phyloP scores from a whole-genome alignment of 140 eudicot genomes.

The Bidens hawaiensis region DNA sequence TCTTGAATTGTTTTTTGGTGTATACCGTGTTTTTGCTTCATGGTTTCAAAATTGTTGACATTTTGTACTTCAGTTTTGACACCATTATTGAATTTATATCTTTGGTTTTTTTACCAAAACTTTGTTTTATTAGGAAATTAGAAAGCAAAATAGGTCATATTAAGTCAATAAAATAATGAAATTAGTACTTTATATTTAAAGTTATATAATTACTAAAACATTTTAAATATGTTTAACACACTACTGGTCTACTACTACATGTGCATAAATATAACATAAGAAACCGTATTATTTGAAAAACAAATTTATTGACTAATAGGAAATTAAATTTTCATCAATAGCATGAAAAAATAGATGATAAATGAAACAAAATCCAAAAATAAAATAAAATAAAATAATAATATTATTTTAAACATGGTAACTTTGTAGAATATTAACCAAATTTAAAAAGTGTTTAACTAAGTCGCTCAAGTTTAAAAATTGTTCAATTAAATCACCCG shows the following conservation, averaged over 20 bases:
- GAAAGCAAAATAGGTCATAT: slow-evolving; percentile 4
- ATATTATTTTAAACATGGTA: too few relatives aligned
- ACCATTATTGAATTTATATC: slow-evolving; percentile 6
- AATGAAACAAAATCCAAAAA: too few relatives aligned
- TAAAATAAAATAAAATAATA: too few relatives aligned
- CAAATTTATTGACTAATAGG: too few relatives aligned
- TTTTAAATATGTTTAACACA: background rate
- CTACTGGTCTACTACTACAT: background rate
- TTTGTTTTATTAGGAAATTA: slow-evolving; percentile 1
- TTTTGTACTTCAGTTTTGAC: slow-evolving; percentile 25
- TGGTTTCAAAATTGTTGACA: slow-evolving; percentile 34
- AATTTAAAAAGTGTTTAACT: too few relatives aligned
- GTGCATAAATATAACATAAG: background rate
- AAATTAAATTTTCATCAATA: too few relatives aligned
- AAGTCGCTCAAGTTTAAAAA: too few relatives aligned
- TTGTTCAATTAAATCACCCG: too few relatives aligned
- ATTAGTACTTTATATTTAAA: background rate
- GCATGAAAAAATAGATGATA: too few relatives aligned
- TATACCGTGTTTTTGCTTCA: background rate
- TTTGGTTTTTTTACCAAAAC: background rate
- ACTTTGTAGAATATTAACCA: too few relatives aligned
- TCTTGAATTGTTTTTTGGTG: slow-evolving; percentile 26
- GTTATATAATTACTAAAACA: too few relatives aligned
- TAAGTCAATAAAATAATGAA: background rate
- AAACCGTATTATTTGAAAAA: too few relatives aligned